Percentiles rank a stretch among this genome's conserved stretches.
These are phyloP conservation scores for Capsicum pubescens DNA, from an alignment of 257 asterid genomes.

Conservation along the genomic window DNA sequence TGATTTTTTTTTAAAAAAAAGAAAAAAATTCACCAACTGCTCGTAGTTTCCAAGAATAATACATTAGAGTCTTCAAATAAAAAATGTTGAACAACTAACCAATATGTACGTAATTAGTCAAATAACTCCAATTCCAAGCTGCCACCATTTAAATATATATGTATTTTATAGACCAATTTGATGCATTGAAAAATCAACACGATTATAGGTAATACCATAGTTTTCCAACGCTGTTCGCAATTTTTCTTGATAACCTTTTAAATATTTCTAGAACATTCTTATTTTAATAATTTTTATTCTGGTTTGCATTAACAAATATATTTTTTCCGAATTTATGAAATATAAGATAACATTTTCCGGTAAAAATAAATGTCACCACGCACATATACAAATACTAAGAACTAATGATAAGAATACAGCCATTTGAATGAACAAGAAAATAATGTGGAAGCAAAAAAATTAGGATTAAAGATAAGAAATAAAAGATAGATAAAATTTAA, in stretches of 20 bases:
- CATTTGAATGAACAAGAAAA: too few species aligned
- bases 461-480: too few species aligned
- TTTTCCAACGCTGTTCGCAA: not conserved
- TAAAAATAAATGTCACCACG: not conserved
- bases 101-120: not conserved
- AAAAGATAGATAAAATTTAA: too few species aligned
- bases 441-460: too few species aligned
- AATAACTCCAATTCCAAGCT: not conserved
- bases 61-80: not conserved
- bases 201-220: not conserved
- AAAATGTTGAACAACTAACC: not conserved
- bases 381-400: too few species aligned
- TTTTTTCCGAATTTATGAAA: not conserved
- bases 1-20: too few species aligned
- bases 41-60: not conserved
- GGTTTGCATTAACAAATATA: not conserved
- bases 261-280: not conserved
- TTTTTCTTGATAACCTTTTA: not conserved
- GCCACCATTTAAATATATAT: slow-evolving; percentile 16
- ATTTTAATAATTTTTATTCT: not conserved
- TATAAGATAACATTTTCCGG: too few species aligned
- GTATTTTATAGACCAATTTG: not conserved
- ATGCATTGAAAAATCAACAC: slow-evolving; percentile 8
- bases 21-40: slow-evolving; percentile 24
- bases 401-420: too few species aligned